A percentile compares a stretch with the other conserved stretches of the same genome.
These are phyloP conservation scores for Nothophaeocryptopus gaeumannii DNA, from an alignment of 2,329 filamentous ascomycete species.

Conservation along the genomic window DNA sequence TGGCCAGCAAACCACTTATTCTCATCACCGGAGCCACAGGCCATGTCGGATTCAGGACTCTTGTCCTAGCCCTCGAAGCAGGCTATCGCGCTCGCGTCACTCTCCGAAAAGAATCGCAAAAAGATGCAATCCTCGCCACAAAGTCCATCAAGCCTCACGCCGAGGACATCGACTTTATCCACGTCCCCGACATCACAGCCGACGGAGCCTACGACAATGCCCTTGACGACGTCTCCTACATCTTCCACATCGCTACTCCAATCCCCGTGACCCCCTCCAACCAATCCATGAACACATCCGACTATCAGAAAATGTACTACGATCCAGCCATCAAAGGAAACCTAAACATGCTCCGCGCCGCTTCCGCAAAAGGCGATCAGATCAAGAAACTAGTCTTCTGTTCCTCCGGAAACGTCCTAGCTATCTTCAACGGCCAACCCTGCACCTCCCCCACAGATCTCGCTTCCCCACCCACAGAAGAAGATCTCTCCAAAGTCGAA, in stretches of 20 bases:
- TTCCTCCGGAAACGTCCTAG: no score
- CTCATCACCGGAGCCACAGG: slow-evolving; percentile 31
- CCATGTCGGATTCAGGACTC: slow-evolving; percentile 31
- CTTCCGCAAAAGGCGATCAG: slow-evolving; percentile 17
- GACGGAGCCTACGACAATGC: slow-evolving; percentile 17
- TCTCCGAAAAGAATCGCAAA: slow-evolving; percentile 17
- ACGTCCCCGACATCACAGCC: slow-evolving; percentile 19
- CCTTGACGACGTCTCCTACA: slow-evolving; percentile 27
- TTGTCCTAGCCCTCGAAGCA: slow-evolving; percentile 20
- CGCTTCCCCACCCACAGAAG: no score
- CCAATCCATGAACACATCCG: slow-evolving; percentile 4
- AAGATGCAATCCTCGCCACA: background rate
- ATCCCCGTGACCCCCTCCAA: slow-evolving; percentile 12
- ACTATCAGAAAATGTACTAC: slow-evolving; percentile 25
- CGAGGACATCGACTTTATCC: slow-evolving; percentile 14
- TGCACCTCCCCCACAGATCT: no score
- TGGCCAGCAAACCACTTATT: background rate
- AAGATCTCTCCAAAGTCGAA: no score
- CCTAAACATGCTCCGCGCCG: slow-evolving; percentile 25
- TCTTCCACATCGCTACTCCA: slow-evolving; percentile 35
- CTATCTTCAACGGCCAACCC: no score
- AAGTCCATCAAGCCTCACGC: background rate
- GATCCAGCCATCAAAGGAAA: slow-evolving; percentile 32
- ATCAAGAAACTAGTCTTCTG: slow-evolving; percentile 20
- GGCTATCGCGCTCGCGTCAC: slow-evolving; percentile 22